A percentile compares a stretch with the other conserved stretches of the same genome.
These are phyloP conservation scores for Gentiana macrophylla DNA, from an alignment of 257 asterid genomes.

Conservation along the genomic window DNA sequence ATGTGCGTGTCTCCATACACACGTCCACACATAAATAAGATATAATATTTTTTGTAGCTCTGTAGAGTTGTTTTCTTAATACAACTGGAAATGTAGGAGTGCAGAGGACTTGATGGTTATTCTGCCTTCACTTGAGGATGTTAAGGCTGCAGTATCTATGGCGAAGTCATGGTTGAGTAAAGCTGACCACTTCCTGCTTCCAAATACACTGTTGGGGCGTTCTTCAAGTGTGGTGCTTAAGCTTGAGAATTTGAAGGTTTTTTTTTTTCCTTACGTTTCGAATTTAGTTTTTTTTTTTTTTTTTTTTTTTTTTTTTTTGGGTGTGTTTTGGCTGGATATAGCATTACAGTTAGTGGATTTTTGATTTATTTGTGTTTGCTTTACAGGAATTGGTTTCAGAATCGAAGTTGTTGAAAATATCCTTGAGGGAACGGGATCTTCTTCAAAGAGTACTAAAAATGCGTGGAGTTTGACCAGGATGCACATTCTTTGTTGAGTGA, in stretches of 20 bases:
- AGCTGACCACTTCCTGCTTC: conserved; percentile 49
- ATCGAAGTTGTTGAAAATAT: conserved; percentile 54
- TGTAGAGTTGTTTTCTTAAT: not conserved
- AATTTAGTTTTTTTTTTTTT: not conserved
- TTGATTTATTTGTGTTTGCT: conserved; percentile 1
- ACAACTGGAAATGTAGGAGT: conserved; percentile 34
- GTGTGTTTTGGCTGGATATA: conserved; percentile 4
- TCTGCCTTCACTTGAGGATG: conserved; percentile 62
- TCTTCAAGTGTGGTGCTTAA: conserved; percentile 39
- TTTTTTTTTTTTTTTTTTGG: conserved; percentile 2
- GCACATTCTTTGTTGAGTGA: conserved; percentile 48
- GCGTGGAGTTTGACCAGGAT: conserved; percentile 58
- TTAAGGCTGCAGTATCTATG: conserved; percentile 55
- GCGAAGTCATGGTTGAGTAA: conserved; percentile 67
- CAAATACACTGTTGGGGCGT: conserved; percentile 19
- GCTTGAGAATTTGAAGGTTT: conserved; percentile 61
- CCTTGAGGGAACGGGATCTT: conserved; percentile 45
- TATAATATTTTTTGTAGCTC: too few relatives aligned
- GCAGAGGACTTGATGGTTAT: conserved; percentile 49
- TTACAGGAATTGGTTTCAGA: conserved; percentile 67
- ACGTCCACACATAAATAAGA: too few relatives aligned
- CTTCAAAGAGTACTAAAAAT: conserved; percentile 42
- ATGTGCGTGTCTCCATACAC: too few relatives aligned
- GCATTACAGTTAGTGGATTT: not conserved
- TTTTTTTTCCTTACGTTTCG: conserved; percentile 3